Evolutionary conservation across 495 filamentous ascomycete genomes (phyloP), one percentile per base, ranked within the genome.

Genomic region (Immersiella caudata): DNA sequence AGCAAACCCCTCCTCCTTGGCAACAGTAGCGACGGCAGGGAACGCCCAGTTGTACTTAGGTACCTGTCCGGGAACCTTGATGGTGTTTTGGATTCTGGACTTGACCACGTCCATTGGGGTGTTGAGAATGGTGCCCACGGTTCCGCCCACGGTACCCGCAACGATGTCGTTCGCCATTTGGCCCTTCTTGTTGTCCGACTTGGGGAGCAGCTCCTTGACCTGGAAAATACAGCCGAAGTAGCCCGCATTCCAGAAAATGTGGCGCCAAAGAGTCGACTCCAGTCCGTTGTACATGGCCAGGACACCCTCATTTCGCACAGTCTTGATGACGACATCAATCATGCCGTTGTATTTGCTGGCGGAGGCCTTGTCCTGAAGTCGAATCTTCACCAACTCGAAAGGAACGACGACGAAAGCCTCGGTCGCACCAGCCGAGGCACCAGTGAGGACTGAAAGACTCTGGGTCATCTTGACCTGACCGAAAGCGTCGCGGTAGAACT

Each of bases 151-250:
- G 35, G 90, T 82, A 73, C 95, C 95, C 24, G 93, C 91, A 67
- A 97, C 82, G 63, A 99, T 78, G 71, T 98, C 93, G 73, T 97
- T 97, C 50, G 83, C 75, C 70, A 94, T 91, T 78, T 97, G 89
- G 67, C 88, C 84, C 62, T 80, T 82, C 85, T 97, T 97, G 79
- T 89, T 91, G 64, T 90, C 86, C 5, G 87, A 84, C 74, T 88
- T 85, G 46, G 95, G 95, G 24, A 99, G 76, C 71, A 97, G 82
- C 55, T 86, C 84, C 73, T 93, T 91, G 64, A 97, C 91, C 80
- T 99, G 95, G 86, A 93, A 94, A 80, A 99, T 99, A 80, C 93
- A 93, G 72, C 95, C 95, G 78, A 99, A 99, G 84, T 99, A 99
- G 55, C 95, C 95, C 8, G 91, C 85, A 79, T 99, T 99, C 95